These are phyloP conservation scores for Flaveria robusta DNA, from an alignment of 129 eudicot species.

Conservation along the genomic window DNA sequence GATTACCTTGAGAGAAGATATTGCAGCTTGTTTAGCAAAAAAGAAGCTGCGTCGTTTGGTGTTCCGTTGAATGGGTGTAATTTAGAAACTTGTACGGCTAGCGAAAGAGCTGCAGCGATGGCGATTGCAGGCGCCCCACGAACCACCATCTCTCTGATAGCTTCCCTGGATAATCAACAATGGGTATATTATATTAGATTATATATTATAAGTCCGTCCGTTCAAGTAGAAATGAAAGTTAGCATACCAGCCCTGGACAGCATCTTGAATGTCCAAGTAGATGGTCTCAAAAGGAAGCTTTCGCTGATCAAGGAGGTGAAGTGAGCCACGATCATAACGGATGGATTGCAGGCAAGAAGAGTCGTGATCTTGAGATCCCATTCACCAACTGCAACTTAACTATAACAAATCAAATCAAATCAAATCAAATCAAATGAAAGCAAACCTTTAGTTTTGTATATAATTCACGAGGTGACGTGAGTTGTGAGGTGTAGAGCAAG, in stretches of 20 bases:
- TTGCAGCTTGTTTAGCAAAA: slow-evolving; percentile 59
- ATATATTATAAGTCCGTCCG: too few relatives aligned
- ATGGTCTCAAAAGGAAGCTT: slow-evolving; percentile 83
- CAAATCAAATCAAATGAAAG: too few relatives aligned
- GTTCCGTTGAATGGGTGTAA: slow-evolving; percentile 51
- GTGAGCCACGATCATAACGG: slow-evolving; percentile 81
- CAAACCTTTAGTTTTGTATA: too few relatives aligned
- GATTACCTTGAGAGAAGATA: slow-evolving; percentile 98
- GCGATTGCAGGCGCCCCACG: slow-evolving; percentile 99
- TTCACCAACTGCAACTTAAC: background rate
- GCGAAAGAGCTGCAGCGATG: slow-evolving; percentile 93
- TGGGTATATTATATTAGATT: background rate
- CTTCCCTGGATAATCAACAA: slow-evolving; percentile 50
- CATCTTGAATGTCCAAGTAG: slow-evolving; percentile 70
- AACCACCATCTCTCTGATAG: slow-evolving; percentile 95
- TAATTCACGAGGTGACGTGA: too few relatives aligned
- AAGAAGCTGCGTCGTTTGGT: slow-evolving; percentile 64
- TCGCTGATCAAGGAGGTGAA: slow-evolving; percentile 83
- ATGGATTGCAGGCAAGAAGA: slow-evolving; percentile 58
- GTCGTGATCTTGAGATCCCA: slow-evolving; percentile 25
- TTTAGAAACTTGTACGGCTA: slow-evolving; percentile 74
- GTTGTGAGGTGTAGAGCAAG: too few relatives aligned
- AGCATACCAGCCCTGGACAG: slow-evolving; percentile 77
- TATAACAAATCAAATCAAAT: too few relatives aligned
- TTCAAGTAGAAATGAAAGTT: background rate